Conservation (phyloP, 805 yeast genomes). For the Alloascoidea africana region DNA sequence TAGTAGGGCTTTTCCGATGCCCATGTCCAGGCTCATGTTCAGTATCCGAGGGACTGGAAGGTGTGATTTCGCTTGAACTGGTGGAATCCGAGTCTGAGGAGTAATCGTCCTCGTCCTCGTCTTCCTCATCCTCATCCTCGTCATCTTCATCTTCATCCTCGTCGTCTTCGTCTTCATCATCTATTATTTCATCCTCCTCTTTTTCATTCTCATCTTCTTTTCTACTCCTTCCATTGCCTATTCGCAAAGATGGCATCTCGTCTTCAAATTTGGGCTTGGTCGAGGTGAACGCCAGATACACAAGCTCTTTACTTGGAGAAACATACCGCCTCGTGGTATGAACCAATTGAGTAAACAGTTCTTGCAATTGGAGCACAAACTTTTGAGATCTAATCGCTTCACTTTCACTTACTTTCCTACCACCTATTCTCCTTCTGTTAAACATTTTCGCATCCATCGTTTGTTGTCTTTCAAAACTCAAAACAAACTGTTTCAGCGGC, state of each 20-base stretch:
- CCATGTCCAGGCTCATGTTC: too few relatives aligned
- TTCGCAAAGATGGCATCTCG: too few relatives aligned
- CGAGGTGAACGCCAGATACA: constrained; percentile 75
- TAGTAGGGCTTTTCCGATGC: too few relatives aligned
- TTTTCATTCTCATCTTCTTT: constrained; percentile 34
- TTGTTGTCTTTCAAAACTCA: constrained; percentile 29
- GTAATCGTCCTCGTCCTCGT: constrained; percentile 24
- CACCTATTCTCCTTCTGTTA: constrained; percentile 63
- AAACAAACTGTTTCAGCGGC: constrained; percentile 58
- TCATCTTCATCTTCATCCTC: constrained; percentile 6
- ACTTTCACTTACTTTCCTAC: constrained; percentile 59
- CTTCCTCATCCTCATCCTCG: constrained; percentile 6
- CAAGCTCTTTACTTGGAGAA: constrained; percentile 70
- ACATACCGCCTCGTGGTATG: constrained; percentile 47
- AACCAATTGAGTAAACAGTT: constrained; percentile 56
- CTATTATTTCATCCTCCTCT: constrained; percentile 10
- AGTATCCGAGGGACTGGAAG: too few relatives aligned
- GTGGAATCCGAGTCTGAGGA: constrained; percentile 23
- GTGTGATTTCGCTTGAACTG: too few relatives aligned
- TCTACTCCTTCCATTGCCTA: too few relatives aligned
- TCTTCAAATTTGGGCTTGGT: too few relatives aligned
- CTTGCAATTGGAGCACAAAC: constrained; percentile 59
- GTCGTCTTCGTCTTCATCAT: constrained; percentile 11
- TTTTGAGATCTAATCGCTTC: constrained; percentile 76
- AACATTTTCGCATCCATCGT: constrained; percentile 20